Base-by-base conservation (phyloP, 2,329 filamentous ascomycete species). In the Aphanoascus verrucosus region DNA sequence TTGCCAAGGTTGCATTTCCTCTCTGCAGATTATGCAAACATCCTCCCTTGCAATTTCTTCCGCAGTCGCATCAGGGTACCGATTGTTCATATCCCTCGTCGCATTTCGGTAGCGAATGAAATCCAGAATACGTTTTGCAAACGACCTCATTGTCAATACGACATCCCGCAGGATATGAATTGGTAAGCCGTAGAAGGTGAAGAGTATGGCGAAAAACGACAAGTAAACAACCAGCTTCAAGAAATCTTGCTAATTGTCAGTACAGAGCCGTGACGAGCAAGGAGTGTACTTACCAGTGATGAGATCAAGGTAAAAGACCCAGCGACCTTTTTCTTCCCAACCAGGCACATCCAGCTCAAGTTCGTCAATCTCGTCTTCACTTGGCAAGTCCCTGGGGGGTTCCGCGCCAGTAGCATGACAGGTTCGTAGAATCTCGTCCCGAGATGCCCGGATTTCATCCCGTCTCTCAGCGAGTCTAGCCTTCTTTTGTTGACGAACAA, bases 141-240 rank as follows among this genome's bases (percentile, higher is more conserved):
- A 96, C 2, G 91, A 94, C 49, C 90, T 81, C 49, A 91, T 85
- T 0, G 93, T 97, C 72, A 98, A 82, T 70, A 96, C 94, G 19
- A 97, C 81, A 66, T 98, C 93, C 53, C 93, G 80, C 73, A 98
- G 86, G 55, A 98, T 97, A 65, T 98, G 93, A 57, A 98, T 94
- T 0, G 93, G 93, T 31, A 98, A 76, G 9, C 91, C 93, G 66
- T 95, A 96, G 75, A 97, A 97, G 23, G 83, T 85, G 63, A 96
- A 82, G 15, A 97, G 83, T 61, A 98, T 91, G 57, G 84, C 81
- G 71, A 98, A 98, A 76, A 98, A 98, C 6, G 85, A 81, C 34
- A 90, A 74, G 64, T 97, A 98, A 40, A 96, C 86, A 41, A 84
- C 74, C 15, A 97, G 81, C 69, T 96, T 98, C 64, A 94, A 75